Conservation (phyloP, 768 basidiomycete species). For the Mycena leptocephala region DNA sequence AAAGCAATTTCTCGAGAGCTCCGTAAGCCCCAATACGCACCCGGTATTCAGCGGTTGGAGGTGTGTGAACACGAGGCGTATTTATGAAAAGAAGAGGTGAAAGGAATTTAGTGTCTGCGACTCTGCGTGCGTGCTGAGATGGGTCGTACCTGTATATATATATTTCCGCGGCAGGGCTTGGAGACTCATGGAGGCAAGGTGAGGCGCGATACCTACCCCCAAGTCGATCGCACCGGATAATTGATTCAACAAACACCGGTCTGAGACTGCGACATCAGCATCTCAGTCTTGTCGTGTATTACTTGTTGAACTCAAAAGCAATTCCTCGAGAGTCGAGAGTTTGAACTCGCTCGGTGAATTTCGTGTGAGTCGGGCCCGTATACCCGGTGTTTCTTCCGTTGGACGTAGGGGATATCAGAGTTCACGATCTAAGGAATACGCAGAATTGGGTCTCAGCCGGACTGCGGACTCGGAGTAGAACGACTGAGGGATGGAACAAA, state of each 20-base stretch:
- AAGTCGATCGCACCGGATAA: neutral
- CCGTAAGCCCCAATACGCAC: too few species aligned
- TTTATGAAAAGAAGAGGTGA: conserved; percentile 1
- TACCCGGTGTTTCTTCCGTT: neutral
- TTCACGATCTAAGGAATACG: too few species aligned
- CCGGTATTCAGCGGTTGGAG: too few species aligned
- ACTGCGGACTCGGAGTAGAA: too few species aligned
- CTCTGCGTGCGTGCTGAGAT: neutral
- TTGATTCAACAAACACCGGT: neutral
- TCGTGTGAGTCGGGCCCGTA: neutral
- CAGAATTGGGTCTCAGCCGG: too few species aligned
- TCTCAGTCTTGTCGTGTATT: neutral
- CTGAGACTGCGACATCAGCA: neutral
- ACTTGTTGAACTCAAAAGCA: neutral
- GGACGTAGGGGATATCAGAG: neutral
- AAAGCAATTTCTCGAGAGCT: too few species aligned
- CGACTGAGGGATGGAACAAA: too few species aligned
- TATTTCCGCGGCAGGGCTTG: neutral
- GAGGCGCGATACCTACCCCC: too few species aligned
- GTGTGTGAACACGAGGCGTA: neutral
- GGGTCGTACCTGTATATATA: neutral
- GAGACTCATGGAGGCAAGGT: too few species aligned
- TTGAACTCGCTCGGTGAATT: neutral
- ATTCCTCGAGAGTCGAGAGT: neutral
- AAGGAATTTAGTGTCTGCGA: neutral